These are phyloP conservation scores for Zopfochytrium polystomum DNA, from an alignment of 371 early-diverging fungal genomes.

Conservation along the genomic window DNA sequence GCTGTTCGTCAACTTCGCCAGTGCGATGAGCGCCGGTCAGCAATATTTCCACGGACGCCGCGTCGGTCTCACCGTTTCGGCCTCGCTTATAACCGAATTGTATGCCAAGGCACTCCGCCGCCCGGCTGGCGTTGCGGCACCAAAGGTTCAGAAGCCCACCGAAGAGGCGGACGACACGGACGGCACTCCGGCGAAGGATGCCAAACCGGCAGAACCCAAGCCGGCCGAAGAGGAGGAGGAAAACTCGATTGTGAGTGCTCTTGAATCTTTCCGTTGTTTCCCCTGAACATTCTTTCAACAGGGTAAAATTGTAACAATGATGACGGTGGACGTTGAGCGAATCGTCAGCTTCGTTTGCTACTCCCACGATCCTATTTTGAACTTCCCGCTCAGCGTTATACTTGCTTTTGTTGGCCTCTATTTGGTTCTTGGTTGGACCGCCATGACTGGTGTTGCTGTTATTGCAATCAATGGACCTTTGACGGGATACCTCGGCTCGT, in stretches of 20 bases:
- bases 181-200: slow-evolving; percentile 2
- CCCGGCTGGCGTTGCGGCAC: slow-evolving; percentile 17
- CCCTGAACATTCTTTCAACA: slow-evolving; percentile 2
- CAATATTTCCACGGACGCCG: slow-evolving; percentile 30
- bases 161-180: not conserved
- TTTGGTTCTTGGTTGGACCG: slow-evolving; percentile 36
- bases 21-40: slow-evolving; percentile 21
- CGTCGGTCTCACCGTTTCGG: slow-evolving; percentile 27
- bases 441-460: slow-evolving; percentile 33
- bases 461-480: slow-evolving; percentile 28
- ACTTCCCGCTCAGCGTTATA: slow-evolving; percentile 17
- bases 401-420: slow-evolving; percentile 27
- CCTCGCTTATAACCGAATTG: slow-evolving; percentile 35
- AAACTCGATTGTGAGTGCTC: too few species aligned
- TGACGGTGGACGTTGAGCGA: slow-evolving; percentile 42
- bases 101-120: slow-evolving; percentile 42
- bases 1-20: slow-evolving; percentile 19
- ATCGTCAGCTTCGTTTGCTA: slow-evolving; percentile 36
- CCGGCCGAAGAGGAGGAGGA: slow-evolving; percentile 9
- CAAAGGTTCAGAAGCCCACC: not conserved
- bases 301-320: slow-evolving; percentile 41
- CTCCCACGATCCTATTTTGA: slow-evolving; percentile 26
- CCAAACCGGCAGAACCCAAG: slow-evolving; percentile 10
- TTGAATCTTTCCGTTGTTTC: not conserved
- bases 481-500: slow-evolving; percentile 15